Evolutionary conservation across 148 eudicot species (phyloP), one percentile per base, ranked within the genome.

Genomic region (Rhododendron henanense): DNA sequence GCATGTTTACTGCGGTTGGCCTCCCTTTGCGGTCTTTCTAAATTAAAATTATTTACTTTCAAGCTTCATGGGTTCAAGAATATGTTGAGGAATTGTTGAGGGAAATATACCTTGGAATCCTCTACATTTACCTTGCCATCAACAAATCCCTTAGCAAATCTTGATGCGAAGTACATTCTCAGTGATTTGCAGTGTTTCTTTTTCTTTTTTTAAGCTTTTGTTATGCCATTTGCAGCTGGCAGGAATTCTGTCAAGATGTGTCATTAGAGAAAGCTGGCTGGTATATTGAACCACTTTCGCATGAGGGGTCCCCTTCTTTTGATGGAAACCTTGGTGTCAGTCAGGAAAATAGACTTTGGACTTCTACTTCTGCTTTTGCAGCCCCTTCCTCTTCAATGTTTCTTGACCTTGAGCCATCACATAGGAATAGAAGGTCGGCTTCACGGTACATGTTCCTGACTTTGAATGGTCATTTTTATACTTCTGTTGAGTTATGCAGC

Each of bases 261-360:
- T 90, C 96, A 57, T 82, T 91, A 75, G 99, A 96, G 89, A 94
- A 92, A 91, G 97, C 94, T 85, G 94, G 93, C 59, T 96, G 99
- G 98, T 88, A 91, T 83, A 89, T 90, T 79, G 91, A 90, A 83
- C 50, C 86, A 18, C 81, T 69, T 86, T 90, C 69, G 48, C 86
- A 78, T 18, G 85, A 86, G 48, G 78, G 77, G 85, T 83, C 21
- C 31, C 50, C 74, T 65, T 50, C 53, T 76, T 41, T 84, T 78
- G 86, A 89, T 33, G 90, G 85, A 81, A 82, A 74, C 76, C 61
- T 77, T 81, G 67, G 78, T 86, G 76, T 81, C 44, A 65, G 44
- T 81, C 71, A 86, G 9, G 80, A 78, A 80, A 83, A 80, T 39
- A 51, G 0, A 51, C 45, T 45, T 35, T 63, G 74, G 55, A 76